Percentiles rank a stretch among this genome's conserved stretches.
Conservation (phyloP, 768 basidiomycete species). For the Amylocystis lapponica region DNA sequence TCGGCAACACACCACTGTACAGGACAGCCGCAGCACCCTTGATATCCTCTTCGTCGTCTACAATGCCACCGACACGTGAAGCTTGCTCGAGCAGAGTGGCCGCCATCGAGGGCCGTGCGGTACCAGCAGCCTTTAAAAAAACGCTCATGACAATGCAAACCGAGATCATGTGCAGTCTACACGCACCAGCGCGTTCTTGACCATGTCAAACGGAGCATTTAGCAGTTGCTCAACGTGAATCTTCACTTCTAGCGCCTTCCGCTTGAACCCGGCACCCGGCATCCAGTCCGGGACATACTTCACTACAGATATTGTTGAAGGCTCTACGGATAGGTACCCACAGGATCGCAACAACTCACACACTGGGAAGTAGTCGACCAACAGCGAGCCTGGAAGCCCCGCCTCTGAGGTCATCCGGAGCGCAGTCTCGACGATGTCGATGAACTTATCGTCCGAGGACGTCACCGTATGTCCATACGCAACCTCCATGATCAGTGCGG, state of each 20-base stretch:
- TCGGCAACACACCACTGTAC: slow-evolving; percentile 6
- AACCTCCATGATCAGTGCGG: slow-evolving; percentile 11
- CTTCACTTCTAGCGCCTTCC: slow-evolving; percentile 13
- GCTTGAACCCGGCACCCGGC: slow-evolving; percentile 34
- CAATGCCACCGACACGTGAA: neutral
- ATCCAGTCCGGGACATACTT: slow-evolving; percentile 32
- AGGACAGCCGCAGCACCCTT: slow-evolving; percentile 11
- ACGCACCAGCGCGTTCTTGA: slow-evolving; percentile 12
- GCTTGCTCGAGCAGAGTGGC: neutral
- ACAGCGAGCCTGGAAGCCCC: slow-evolving; percentile 14
- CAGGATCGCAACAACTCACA: slow-evolving; percentile 13
- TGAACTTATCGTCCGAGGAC: slow-evolving; percentile 9
- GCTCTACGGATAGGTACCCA: neutral
- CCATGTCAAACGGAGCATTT: slow-evolving; percentile 15
- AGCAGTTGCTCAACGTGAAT: slow-evolving; percentile 8
- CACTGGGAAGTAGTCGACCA: slow-evolving; percentile 29
- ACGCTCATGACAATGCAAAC: no score
- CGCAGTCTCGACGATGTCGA: slow-evolving; percentile 10
- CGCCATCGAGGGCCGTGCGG: neutral
- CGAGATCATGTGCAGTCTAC: no score
- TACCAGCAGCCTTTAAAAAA: neutral
- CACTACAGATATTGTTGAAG: slow-evolving; percentile 1
- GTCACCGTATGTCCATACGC: slow-evolving; percentile 11
- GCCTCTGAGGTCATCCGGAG: slow-evolving; percentile 3
- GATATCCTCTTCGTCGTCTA: slow-evolving; percentile 8